Conservation (phyloP, 306 rosid genomes). For the Mimosa bimucronata region DNA sequence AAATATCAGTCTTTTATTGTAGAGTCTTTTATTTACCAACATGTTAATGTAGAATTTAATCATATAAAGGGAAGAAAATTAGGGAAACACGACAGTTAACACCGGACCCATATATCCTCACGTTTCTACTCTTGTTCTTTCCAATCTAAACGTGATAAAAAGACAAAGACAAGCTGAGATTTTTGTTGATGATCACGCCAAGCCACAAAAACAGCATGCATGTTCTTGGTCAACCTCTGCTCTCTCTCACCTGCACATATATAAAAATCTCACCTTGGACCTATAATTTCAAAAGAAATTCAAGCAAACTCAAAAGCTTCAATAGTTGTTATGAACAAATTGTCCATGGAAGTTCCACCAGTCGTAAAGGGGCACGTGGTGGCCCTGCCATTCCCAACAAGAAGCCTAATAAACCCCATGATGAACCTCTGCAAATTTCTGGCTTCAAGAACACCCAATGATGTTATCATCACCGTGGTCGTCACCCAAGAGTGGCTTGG, state of each 20-base stretch:
- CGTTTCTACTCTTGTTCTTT: no score
- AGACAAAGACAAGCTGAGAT: not conserved
- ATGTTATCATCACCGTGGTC: slow-evolving; percentile 50
- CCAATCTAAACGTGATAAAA: no score
- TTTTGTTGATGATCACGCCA: no score
- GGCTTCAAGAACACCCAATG: slow-evolving; percentile 20
- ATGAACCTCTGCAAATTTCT: slow-evolving; percentile 65
- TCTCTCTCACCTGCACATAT: not conserved
- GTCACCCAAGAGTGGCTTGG: slow-evolving; percentile 61
- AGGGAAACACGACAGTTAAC: no score
- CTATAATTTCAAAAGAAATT: no score
- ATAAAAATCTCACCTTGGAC: not conserved
- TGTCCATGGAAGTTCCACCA: not conserved
- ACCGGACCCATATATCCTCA: no score
- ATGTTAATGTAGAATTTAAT: no score
- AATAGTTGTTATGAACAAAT: not conserved
- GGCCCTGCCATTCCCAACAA: slow-evolving; percentile 53
- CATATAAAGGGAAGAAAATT: no score
- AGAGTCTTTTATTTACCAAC: no score
- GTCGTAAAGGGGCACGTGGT: slow-evolving; percentile 38
- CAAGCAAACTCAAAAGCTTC: not conserved
- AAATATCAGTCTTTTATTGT: no score
- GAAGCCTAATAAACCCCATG: slow-evolving; percentile 68
- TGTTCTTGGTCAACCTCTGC: not conserved
- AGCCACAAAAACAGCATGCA: no score